phyloP scores from a whole-genome alignment of 2,329 filamentous ascomycete species.

The Hymenoscyphus scutula region DNA sequence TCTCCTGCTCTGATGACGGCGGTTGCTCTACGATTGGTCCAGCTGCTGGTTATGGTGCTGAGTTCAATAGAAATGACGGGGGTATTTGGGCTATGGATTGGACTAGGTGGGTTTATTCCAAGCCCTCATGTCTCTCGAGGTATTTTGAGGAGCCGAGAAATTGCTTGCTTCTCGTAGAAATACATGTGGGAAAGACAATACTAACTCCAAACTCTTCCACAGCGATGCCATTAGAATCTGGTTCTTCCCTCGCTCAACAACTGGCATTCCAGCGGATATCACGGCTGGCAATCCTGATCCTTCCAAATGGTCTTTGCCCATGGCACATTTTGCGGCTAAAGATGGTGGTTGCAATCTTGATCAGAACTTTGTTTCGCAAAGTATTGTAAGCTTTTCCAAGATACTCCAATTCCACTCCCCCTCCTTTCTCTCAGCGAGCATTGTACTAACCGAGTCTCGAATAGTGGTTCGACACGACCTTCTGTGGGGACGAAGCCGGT shows the following conservation, averaged over 20 bases:
- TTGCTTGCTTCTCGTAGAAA: no score
- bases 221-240: slow-evolving; percentile 46
- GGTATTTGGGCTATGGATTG: slow-evolving; percentile 61
- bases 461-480: slow-evolving; percentile 66
- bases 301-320: no score
- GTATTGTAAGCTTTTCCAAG: no score
- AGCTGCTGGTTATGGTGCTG: slow-evolving; percentile 36
- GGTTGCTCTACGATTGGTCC: slow-evolving; percentile 38
- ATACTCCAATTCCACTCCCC: slow-evolving; percentile 58
- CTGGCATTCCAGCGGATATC: slow-evolving; percentile 68
- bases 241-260: slow-evolving; percentile 50
- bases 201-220: no score
- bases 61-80: slow-evolving; percentile 33
- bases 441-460: neutral
- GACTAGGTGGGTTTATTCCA: slow-evolving; percentile 31
- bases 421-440: neutral
- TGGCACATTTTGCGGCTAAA: no score
- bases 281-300: no score
- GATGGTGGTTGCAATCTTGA: no score
- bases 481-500: slow-evolving; percentile 86
- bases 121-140: no score
- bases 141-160: no score
- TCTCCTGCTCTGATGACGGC: slow-evolving; percentile 39
- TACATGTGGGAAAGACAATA: no score
- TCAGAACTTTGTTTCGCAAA: no score